A percentile compares a stretch with the other conserved stretches of the same genome.
These are phyloP conservation scores for Ophiostoma australiae DNA, from an alignment of 2,329 filamentous ascomycete genomes.

Conservation along the genomic window DNA sequence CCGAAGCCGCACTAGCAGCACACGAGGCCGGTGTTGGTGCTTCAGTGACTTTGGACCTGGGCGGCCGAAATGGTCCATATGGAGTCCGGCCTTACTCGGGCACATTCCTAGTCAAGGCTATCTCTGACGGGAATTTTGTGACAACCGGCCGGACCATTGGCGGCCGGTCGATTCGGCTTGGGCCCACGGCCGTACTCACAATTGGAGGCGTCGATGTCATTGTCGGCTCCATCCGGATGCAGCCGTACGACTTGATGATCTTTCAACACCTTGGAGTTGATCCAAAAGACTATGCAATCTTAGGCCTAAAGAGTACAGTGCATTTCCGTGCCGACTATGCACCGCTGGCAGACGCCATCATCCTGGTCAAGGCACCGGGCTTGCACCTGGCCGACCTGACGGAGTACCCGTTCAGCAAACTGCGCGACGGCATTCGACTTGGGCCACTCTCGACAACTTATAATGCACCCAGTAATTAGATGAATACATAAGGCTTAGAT, in stretches of 20 bases:
- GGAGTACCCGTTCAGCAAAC: neutral
- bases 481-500: neutral
- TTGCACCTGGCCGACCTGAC: slow-evolving; percentile 4
- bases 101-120: neutral
- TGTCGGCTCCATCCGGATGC: neutral
- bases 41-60: neutral
- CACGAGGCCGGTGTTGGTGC: neutral
- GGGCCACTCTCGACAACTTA: neutral
- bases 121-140: neutral
- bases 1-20: slow-evolving; percentile 1
- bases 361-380: neutral
- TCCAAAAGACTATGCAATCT: neutral
- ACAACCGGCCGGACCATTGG: slow-evolving; percentile 2
- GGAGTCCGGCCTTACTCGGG: neutral
- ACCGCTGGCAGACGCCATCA: neutral
- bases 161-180: neutral
- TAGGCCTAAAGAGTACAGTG: neutral
- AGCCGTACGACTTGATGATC: slow-evolving; percentile 7
- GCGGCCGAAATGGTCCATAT: neutral
- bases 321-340: slow-evolving; percentile 12
- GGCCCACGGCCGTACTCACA: neutral
- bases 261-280: neutral
- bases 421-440: slow-evolving; percentile 1
- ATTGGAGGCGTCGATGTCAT: neutral
- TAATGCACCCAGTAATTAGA: neutral